These are phyloP conservation scores for Yamadazyma sp. DNA, from an alignment of 805 yeast species.

Conservation along the genomic window DNA sequence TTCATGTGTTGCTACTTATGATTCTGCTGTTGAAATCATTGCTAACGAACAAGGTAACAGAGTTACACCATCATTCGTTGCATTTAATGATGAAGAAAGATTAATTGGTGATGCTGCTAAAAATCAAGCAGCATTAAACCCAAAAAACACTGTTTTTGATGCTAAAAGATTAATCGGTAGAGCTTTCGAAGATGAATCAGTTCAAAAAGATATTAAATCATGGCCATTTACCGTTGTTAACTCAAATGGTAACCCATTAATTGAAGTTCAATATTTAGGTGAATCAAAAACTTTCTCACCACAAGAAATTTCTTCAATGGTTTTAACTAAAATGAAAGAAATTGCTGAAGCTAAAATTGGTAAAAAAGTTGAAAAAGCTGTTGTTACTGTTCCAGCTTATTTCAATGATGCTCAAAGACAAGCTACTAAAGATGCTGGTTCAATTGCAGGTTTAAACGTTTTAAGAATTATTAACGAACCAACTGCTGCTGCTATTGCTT, in stretches of 20 bases:
- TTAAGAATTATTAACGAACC: conserved; percentile 49
- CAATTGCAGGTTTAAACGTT: conserved; percentile 49
- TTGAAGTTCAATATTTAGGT: conserved; percentile 46
- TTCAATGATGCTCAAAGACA: conserved; percentile 51
- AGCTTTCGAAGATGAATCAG: conserved; percentile 58
- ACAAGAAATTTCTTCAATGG: conserved; percentile 49
- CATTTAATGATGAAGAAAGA: conserved; percentile 48
- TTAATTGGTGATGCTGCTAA: conserved; percentile 52
- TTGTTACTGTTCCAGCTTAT: conserved; percentile 49
- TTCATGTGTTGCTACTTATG: conserved; percentile 51
- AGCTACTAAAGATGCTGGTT: conserved; percentile 52
- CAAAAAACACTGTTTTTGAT: conserved; percentile 48
- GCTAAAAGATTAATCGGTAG: conserved; percentile 58
- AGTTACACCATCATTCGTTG: conserved; percentile 51
- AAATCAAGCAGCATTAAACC: conserved; percentile 51
- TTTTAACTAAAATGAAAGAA: conserved; percentile 51
- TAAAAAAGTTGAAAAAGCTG: conserved; percentile 58
- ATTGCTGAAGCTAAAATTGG: conserved; percentile 92
- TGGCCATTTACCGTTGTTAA: conserved; percentile 48
- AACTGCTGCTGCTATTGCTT: conserved; percentile 96
- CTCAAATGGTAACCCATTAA: conserved; percentile 45
- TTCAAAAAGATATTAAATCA: conserved; percentile 52
- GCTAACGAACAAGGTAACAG: conserved; percentile 53
- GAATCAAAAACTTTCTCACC: conserved; percentile 48
- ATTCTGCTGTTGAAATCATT: conserved; percentile 48